Evolutionary conservation across 2,329 filamentous ascomycete genomes (phyloP).

Genomic region (Botrytis medusae): DNA sequence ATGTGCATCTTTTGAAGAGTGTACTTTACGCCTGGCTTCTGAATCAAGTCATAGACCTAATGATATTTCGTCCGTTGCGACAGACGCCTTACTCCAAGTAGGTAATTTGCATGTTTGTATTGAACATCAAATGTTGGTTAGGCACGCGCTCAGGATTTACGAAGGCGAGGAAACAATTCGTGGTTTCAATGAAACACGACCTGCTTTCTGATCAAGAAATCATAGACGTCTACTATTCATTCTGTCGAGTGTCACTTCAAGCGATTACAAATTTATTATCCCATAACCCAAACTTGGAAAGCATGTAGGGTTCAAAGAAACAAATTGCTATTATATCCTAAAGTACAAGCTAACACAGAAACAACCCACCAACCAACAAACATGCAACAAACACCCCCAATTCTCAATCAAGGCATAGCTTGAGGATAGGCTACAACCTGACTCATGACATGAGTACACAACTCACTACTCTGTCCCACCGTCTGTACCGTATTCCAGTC

Average conservation of each 20-base stretch:
- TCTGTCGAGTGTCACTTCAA: not conserved
- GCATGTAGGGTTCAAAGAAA: not conserved
- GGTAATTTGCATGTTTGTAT: not conserved
- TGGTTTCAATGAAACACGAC: not conserved
- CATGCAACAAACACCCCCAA: not conserved
- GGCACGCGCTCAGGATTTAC: not conserved
- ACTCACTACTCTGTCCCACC: conserved; percentile 10
- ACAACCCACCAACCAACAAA: not conserved
- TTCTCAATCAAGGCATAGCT: not conserved
- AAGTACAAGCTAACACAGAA: not conserved
- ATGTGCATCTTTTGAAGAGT: not conserved
- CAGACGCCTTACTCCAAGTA: no score
- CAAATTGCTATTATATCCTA: not conserved
- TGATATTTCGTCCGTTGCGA: not conserved
- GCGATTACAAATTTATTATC: not conserved
- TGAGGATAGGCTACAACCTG: not conserved
- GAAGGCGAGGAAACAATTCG: not conserved
- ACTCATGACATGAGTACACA: conserved; percentile 8
- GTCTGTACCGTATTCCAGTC: not conserved
- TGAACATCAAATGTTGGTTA: not conserved
- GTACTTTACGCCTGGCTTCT: not conserved
- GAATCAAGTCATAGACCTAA: not conserved
- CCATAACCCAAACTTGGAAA: not conserved
- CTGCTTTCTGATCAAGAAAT: no score
- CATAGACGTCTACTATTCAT: not conserved